A percentile compares a stretch with the other conserved stretches of the same genome.
phyloP scores from a whole-genome alignment of 371 early-diverging fungal species.

The Capniomyces stellatus region DNA sequence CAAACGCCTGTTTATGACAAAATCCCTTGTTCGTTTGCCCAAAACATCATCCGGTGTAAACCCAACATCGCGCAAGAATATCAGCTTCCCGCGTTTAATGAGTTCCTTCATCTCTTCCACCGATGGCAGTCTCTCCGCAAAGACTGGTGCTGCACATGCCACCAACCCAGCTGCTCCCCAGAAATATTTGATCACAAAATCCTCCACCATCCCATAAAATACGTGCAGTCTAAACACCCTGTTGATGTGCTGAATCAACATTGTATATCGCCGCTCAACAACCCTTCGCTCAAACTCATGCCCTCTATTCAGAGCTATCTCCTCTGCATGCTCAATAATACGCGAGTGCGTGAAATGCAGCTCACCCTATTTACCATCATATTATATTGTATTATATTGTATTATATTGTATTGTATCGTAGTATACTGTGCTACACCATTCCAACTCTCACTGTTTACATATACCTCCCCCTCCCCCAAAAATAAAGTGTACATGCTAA shows the following conservation, averaged over 20 bases:
- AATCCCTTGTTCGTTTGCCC: slow-evolving; percentile 31
- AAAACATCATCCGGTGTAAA: slow-evolving; percentile 17
- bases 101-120: not conserved
- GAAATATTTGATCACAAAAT: slow-evolving; percentile 73
- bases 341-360: slow-evolving; percentile 69
- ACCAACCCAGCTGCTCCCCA: slow-evolving; percentile 90
- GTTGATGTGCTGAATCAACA: slow-evolving; percentile 65
- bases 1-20: slow-evolving; percentile 81
- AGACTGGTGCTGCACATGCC: slow-evolving; percentile 79
- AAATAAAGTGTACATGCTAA: no score
- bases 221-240: slow-evolving; percentile 63
- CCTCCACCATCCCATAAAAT: slow-evolving; percentile 58
- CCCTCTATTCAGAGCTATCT: slow-evolving; percentile 70
- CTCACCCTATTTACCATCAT: slow-evolving; percentile 36
- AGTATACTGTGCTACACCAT: no score
- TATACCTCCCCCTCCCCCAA: no score
- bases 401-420: no score
- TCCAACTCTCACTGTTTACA: no score
- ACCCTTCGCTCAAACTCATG: slow-evolving; percentile 53
- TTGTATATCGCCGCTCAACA: slow-evolving; percentile 45
- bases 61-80: slow-evolving; percentile 2
- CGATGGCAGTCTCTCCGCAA: slow-evolving; percentile 39
- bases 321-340: slow-evolving; percentile 67
- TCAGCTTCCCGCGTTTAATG: not conserved
- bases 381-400: no score